Evolutionary conservation across 305 asterid species (phyloP).

Genomic region (Fraxinus floribunda): DNA sequence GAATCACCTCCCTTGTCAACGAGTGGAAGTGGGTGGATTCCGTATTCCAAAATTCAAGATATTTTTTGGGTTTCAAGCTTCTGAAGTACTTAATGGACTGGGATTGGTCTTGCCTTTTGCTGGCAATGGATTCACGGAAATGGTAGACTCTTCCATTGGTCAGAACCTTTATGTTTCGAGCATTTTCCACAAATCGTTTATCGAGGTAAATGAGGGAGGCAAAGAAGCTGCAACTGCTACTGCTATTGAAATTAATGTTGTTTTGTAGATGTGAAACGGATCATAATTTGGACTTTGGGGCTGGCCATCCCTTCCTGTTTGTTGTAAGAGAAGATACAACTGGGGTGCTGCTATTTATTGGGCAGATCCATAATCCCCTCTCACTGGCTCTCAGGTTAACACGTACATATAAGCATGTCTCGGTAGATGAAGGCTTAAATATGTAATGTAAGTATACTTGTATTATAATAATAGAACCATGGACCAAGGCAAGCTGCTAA

Average conservation of each 20-base stretch:
- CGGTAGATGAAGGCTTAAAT: no score
- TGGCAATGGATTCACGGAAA: neutral
- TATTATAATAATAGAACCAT: no score
- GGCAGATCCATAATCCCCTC: conserved; percentile 10
- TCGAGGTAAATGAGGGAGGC: neutral
- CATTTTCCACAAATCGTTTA: neutral
- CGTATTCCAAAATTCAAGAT: conserved; percentile 18
- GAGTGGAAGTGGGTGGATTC: neutral
- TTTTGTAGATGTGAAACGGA: no score
- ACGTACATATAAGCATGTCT: no score
- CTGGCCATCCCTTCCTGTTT: conserved; percentile 16
- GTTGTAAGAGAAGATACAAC: conserved; percentile 5
- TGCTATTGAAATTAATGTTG: neutral
- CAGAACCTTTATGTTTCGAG: neutral
- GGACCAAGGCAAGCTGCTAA: no score
- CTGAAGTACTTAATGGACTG: neutral
- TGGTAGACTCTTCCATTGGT: neutral
- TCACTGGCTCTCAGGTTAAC: neutral
- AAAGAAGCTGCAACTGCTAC: neutral
- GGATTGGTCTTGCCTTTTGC: conserved; percentile 8
- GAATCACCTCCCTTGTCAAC: neutral
- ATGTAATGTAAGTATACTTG: no score
- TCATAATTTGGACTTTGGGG: neutral
- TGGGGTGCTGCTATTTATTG: neutral
- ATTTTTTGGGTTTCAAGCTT: neutral